These are phyloP conservation scores for Hsuehochloa calcarea DNA, from an alignment of 176 grass and related monocot genomes.

Conservation along the genomic window DNA sequence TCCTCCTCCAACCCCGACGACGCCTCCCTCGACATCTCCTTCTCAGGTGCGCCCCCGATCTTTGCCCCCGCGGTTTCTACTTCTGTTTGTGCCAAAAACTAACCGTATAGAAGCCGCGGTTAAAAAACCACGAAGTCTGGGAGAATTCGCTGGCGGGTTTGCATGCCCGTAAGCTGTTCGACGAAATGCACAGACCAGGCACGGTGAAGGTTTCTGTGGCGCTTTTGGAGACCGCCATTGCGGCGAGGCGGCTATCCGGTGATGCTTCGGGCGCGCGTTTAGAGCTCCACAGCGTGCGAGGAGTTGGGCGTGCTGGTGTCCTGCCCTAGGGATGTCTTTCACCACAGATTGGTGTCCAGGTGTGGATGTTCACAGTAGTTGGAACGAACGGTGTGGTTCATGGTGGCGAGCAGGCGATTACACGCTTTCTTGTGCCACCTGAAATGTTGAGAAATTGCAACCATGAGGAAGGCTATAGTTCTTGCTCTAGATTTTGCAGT, in stretches of 20 bases:
- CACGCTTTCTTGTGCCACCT: background rate
- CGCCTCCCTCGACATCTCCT: conserved; percentile 75
- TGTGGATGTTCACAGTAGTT: background rate
- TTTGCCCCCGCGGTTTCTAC: background rate
- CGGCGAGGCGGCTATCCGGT: too few relatives aligned
- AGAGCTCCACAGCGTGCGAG: background rate
- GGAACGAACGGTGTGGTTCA: background rate
- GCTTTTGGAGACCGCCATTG: background rate
- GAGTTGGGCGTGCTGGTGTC: background rate
- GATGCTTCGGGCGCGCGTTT: background rate
- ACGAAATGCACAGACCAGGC: background rate
- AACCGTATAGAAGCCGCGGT: background rate
- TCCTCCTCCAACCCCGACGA: conserved; percentile 56
- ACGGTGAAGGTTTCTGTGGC: background rate
- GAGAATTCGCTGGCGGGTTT: too few relatives aligned
- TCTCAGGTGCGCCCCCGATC: conserved; percentile 50
- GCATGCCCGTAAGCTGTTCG: background rate
- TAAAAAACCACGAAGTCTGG: too few relatives aligned
- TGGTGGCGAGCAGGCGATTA: background rate
- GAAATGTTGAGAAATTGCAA: background rate
- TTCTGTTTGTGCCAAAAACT: background rate
- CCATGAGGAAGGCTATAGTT: background rate
- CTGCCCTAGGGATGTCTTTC: background rate
- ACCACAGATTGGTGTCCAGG: background rate
- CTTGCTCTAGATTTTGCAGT: background rate